Evolutionary conservation across 768 basidiomycete species (phyloP), one percentile per base, ranked within the genome.

Genomic region (Xerocomus potaroensis): DNA sequence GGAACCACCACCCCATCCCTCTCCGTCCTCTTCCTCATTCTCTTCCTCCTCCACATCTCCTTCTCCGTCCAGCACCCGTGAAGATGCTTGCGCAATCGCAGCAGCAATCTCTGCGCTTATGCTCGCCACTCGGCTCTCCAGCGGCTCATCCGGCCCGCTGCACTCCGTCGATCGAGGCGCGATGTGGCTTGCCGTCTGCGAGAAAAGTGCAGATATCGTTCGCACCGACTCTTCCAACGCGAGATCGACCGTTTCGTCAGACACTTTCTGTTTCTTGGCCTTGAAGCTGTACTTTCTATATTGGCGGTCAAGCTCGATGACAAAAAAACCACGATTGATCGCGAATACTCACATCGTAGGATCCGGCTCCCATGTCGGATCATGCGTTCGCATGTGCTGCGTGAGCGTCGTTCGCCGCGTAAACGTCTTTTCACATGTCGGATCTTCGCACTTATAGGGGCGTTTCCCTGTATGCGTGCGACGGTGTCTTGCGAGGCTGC

Each of bases 401-500:
- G 85, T 91, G 45, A 93, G 67, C 19, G 89, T 91, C 45, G 89
- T 89, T 48, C 88, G 77, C 46, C 91, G 79, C 18, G 88, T 91
- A 66, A 92, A 92, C 1, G 87, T 88, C 74, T 91, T 91, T 58
- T 87, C 84, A 66, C 87, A 89, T 49, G 80, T 77, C 4, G 83
- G 78, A 52, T 87, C 83, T 64, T 89, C 87, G 62, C 90, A 91
- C 61, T 84, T 88, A 65, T 90, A 91, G 26, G 87, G 87, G 43
- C 88, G 80, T 64, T 87, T 91, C 34, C 85, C 89, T 8, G 87
- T 90, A 58, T 88, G 91, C 19, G 89, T 92, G 55, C 92, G 80
- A 43, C 92, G 81, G 71, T 95, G 92, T 51, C 92, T 81, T 40
- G 92, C 91, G 36, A 95, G 77, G 68, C 87, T 89, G 59, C 90